Evolutionary conservation across 441 rosid genomes (phyloP), one percentile per base, ranked within the genome.

Genomic region (Isatis lusitanica): DNA sequence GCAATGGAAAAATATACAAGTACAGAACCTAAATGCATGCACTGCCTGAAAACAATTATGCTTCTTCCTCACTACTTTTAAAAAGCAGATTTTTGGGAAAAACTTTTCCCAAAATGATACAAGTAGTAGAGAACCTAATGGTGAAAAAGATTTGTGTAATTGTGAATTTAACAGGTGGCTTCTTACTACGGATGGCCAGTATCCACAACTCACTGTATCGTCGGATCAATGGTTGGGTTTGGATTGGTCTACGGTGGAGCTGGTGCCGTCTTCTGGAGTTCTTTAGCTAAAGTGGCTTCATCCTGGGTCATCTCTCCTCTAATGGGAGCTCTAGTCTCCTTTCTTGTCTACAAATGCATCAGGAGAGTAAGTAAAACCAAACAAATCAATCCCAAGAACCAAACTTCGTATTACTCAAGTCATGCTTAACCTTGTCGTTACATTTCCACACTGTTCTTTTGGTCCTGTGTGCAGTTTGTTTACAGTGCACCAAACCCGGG

Each of bases 401-500:
- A 60, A 70, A 52, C 43, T 74, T 57, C 24, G 13, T 4, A 17
- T 26, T 11, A 48, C 73, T 30, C 12, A 28, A 68, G 10, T 40
- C 48, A 24, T 15, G 4, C 59, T 44, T 15, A 61, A 2, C 21
- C 18, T 48, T 9, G 28, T 15, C n/a, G 17, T 30, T 40, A 10
- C 50, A 9, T 56, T 48, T 26, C 16, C 17, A 57, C 33, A 46
- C 21, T 62, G 17, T 26, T 11, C 5, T 33, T 28, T 3, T 33
- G 4, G 13, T 38, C 11, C 4, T 59, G 9, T 59, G 9, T 35
- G 58, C 53, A 96, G 99, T 96, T 93, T 84, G 99, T 96, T 47
- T 96, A 96, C 87, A 90, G 97, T 78, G 99, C 99, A 80, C 88
- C 84, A 66, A 93, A 96, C 83, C 99, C 97, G 2, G 99, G 99